phyloP scores from a whole-genome alignment of 305 asterid species.

The Fraxinus albicans region DNA sequence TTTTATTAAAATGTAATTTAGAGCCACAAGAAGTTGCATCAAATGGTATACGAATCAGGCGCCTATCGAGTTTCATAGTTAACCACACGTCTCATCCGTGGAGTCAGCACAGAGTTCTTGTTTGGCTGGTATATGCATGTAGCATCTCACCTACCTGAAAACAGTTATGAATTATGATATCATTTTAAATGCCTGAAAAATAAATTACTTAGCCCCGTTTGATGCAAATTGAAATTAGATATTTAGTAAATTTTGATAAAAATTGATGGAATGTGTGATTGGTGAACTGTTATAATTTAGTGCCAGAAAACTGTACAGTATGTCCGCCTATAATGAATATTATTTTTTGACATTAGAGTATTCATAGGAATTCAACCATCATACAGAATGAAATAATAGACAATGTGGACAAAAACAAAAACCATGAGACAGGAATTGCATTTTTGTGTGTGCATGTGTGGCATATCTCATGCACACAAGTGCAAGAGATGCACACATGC shows the following conservation, averaged over 20 bases:
- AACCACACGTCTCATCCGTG: conserved; percentile 83
- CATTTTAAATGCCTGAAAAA: background rate
- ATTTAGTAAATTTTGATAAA: too few relatives aligned
- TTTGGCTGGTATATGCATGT: conserved; percentile 72
- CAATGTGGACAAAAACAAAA: background rate
- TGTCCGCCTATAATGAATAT: background rate
- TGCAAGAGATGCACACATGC: background rate
- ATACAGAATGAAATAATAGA: background rate
- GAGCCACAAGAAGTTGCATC: conserved; percentile 43
- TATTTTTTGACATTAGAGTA: background rate
- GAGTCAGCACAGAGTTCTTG: conserved; percentile 76
- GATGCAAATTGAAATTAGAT: background rate
- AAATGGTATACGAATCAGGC: conserved; percentile 48
- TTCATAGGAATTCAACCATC: background rate
- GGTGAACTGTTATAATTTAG: background rate
- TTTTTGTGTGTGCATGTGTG: background rate
- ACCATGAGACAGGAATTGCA: background rate
- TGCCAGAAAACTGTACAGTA: background rate
- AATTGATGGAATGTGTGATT: background rate
- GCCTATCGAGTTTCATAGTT: conserved; percentile 59
- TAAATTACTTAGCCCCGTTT: background rate
- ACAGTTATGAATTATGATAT: background rate
- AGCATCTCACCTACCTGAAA: conserved; percentile 5
- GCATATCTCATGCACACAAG: background rate
- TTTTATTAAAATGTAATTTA: conserved; percentile 16